Base-by-base conservation (phyloP, 176 grass and related monocot genomes). In the Aegilops sharonensis region DNA sequence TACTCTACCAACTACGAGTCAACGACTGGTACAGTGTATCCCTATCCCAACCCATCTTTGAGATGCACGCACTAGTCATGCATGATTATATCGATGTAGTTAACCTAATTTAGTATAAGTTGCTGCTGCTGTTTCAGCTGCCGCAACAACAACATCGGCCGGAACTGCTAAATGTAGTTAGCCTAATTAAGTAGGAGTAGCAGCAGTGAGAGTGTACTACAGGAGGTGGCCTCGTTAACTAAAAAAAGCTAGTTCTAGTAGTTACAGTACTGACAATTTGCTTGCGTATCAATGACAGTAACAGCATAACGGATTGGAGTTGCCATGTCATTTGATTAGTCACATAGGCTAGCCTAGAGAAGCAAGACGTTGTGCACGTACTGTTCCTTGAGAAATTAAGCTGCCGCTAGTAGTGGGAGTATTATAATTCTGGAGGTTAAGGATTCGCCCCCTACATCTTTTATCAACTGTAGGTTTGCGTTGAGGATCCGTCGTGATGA, bases 1-100 rank as follows among this genome's bases (percentile, higher is more conserved):
- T 31, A 40, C 56, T 52, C 62, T 70, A 84, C 75, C 85, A 83
- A 74, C 73, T 30, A 37, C 68, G 14, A 68, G 17, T 63, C 43
- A 40, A 27, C 27, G 27, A 64, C 45, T 30, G 34, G 3, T 50
- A 66, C 15, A 47, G 31, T 42, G 23, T 32, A 54, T 86, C 50
- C 40, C 1, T 42, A 34, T 21, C 7, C 20, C 70, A 24, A 31
- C 23, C 20, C 40, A 62, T 83, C 23, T 20, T 23, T 65, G 64
- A 35, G 40, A 17, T 61, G 45, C 63, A 64, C 23, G 68, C 8
- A 23, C 37, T 15, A 29, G 25, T 32, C 11, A 36, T 36, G 47
- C 11, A 64, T 82, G 48, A 83, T 83, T 54, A 36, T 15, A 5
- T 52, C 48, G n/a, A 48, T 39, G 59, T 8, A 52, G 79, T 24